Evolutionary conservation across 2,329 filamentous ascomycete species (phyloP), one percentile per base, ranked within the genome.

Genomic region (Neopestalotiopsis sp.): DNA sequence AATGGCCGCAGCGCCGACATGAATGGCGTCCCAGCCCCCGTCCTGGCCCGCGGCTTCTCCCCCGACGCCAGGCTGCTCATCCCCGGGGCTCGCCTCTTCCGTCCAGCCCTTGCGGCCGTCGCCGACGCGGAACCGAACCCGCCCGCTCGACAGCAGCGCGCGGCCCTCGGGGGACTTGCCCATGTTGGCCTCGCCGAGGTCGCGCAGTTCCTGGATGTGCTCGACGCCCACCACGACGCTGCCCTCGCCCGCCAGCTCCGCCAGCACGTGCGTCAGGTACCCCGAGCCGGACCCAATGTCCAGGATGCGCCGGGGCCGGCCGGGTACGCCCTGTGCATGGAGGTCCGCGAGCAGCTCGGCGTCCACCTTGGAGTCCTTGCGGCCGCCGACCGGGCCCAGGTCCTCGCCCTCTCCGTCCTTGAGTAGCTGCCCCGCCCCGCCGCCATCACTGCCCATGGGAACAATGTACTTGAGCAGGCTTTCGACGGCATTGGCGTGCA

Each of bases 261-360:
- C 95, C 7, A 98, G 81, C 0, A 98, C 90, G 75, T 97, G 94
- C 5, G 94, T 97, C 13, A 99, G 84, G 77, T 98, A 98, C 0
- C 93, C 93, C 2, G 89, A 92, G 0, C 93, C 93, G 61, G 89
- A 91, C 2, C 93, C 93, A 69, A 95, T 87, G 75, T 95, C 93
- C 2, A 95, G 85, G 1, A 94, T 84, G 73, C 92, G 81, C 2
- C 85, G 81, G 2, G 76, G 71, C 49, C 76, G 66, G 58, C 72
- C 70, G 42, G 30, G 38, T 10, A 56, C 42, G 30, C 66, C 59
- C 6, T 30, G 53, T 5, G 40, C n/a, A 5, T 4, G 45, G 17
- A 45, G 14, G 20, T 38, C 32, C 71, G 13, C 68, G 56, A 17
- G 17, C 17, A 7, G 6, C 34, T 66, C 32, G 9, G 66, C 40